These are phyloP conservation scores for Eleusine coracana DNA, from an alignment of 176 grass and related monocot species.

Conservation along the genomic window DNA sequence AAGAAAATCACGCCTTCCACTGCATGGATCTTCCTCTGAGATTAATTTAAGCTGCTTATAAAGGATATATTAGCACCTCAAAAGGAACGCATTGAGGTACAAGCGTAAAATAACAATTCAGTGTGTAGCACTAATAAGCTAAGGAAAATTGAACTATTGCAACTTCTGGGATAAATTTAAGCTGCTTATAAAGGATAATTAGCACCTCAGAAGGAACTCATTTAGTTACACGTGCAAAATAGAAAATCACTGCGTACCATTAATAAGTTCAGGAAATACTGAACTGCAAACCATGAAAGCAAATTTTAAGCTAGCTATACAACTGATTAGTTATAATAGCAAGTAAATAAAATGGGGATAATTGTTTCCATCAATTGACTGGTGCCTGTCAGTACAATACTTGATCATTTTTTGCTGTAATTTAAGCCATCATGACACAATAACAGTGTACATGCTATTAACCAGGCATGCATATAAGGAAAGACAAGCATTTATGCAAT, in stretches of 20 bases:
- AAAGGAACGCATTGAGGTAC: slow-evolving; percentile 19
- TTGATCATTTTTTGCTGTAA: background rate
- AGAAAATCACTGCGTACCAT: slow-evolving; percentile 9
- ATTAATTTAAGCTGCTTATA: slow-evolving; percentile 93
- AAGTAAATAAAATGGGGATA: background rate
- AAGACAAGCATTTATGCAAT: background rate
- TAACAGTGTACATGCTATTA: background rate
- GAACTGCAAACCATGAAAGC: background rate
- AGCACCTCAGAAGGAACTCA: slow-evolving; percentile 36
- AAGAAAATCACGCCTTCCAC: slow-evolving; percentile 84
- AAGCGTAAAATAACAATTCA: slow-evolving; percentile 7
- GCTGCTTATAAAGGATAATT: slow-evolving; percentile 63
- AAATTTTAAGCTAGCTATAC: slow-evolving; percentile 11
- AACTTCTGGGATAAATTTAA: slow-evolving; percentile 82
- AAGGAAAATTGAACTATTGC: slow-evolving; percentile 21
- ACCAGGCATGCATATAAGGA: background rate
- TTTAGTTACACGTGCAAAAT: slow-evolving; percentile 11
- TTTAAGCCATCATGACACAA: background rate
- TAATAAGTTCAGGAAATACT: slow-evolving; percentile 33
- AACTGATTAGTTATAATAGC: slow-evolving; percentile 10
- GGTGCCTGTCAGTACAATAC: background rate
- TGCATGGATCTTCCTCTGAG: slow-evolving; percentile 75
- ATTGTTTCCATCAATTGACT: slow-evolving; percentile 27
- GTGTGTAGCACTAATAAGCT: slow-evolving; percentile 15
- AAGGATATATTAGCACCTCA: slow-evolving; percentile 50